A percentile compares a stretch with the other conserved stretches of the same genome.
Conservation (phyloP, 495 filamentous ascomycete species). For the Tuber calosporum region DNA sequence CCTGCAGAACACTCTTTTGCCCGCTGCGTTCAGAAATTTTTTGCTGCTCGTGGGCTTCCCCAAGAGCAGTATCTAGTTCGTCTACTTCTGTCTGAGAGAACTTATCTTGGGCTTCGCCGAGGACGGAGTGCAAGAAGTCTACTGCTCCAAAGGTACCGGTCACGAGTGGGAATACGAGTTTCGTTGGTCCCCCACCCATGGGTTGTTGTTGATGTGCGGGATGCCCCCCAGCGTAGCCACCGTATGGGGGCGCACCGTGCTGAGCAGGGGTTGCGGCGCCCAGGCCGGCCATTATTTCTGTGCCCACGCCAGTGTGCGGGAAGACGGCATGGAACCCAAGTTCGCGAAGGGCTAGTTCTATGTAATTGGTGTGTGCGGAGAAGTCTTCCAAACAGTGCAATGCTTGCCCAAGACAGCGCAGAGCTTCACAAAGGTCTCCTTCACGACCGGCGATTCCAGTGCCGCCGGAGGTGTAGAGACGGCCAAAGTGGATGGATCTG, state of each 20-base stretch:
- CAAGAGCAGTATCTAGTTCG: slow-evolving; percentile 70
- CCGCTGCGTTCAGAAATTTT: slow-evolving; percentile 47
- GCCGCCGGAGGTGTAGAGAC: slow-evolving; percentile 71
- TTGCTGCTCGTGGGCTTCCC: slow-evolving; percentile 50
- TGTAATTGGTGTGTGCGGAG: slow-evolving; percentile 90
- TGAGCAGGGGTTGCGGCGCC: not conserved
- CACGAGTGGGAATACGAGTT: slow-evolving; percentile 74
- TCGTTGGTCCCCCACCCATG: slow-evolving; percentile 27
- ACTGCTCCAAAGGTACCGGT: slow-evolving; percentile 81
- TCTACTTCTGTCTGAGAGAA: slow-evolving; percentile 93
- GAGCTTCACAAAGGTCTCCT: slow-evolving; percentile 79
- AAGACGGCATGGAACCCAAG: slow-evolving; percentile 77
- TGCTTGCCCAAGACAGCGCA: slow-evolving; percentile 80
- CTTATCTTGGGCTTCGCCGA: slow-evolving; percentile 91
- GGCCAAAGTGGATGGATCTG: slow-evolving; percentile 80
- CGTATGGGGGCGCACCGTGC: slow-evolving; percentile 10
- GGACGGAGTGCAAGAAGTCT: slow-evolving; percentile 93
- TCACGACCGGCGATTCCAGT: slow-evolving; percentile 60
- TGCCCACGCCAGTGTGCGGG: slow-evolving; percentile 68
- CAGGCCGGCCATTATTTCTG: slow-evolving; percentile 50
- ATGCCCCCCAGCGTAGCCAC: slow-evolving; percentile 16
- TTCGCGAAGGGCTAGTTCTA: slow-evolving; percentile 78
- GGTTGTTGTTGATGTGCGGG: not conserved
- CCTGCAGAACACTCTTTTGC: slow-evolving; percentile 53
- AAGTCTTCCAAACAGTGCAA: slow-evolving; percentile 95